Conservation (phyloP, 345 rosid genomes). For the Gossypium bickii region DNA sequence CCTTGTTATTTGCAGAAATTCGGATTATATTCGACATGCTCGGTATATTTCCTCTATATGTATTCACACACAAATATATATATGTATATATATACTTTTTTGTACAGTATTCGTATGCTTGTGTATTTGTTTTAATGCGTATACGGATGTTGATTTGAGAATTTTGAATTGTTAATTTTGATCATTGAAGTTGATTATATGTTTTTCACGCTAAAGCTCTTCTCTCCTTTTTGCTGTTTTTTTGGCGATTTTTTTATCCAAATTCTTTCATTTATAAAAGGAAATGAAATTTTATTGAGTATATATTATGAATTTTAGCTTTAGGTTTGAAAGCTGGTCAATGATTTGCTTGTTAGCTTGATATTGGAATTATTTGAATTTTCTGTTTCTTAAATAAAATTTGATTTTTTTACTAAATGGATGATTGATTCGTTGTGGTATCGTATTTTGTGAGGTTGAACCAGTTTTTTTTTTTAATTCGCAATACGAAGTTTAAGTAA, state of each 20-base stretch:
- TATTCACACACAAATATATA: background rate
- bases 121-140: background rate
- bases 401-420: background rate
- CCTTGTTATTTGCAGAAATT: slow-evolving; percentile 64
- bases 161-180: background rate
- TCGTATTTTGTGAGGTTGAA: background rate
- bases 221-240: background rate
- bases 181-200: background rate
- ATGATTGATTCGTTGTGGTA: background rate
- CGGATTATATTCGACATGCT: slow-evolving; percentile 72
- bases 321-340: background rate
- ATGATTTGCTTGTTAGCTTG: background rate
- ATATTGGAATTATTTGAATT: background rate
- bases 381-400: background rate
- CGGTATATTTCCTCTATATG: slow-evolving; percentile 41
- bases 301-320: background rate
- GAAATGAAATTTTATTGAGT: no score
- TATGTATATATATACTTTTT: no score
- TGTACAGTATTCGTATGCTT: background rate
- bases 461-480: background rate
- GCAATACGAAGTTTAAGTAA: background rate
- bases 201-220: background rate
- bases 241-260: background rate
- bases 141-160: background rate
- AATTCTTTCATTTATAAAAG: no score